A percentile compares a stretch with the other conserved stretches of the same genome.
phyloP scores from a whole-genome alignment of 2,329 filamentous ascomycete genomes.

The Fusarium verrucosum region DNA sequence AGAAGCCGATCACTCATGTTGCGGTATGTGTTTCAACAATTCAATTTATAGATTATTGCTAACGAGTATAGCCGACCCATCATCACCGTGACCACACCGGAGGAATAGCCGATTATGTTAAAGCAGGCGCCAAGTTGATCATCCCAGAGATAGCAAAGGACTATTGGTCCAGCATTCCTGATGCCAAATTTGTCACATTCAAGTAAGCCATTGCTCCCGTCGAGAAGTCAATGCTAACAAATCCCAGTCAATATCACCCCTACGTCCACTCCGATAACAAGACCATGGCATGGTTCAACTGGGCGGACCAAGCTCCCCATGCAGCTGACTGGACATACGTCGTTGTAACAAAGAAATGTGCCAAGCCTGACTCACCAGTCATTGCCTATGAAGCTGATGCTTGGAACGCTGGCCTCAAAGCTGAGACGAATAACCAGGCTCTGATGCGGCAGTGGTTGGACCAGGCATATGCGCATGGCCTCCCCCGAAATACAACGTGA shows the following conservation, averaged over 20 bases:
- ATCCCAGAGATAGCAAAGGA: conserved; percentile 10
- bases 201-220: background rate
- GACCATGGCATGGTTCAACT: conserved; percentile 18
- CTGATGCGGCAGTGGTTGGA: conserved; percentile 6
- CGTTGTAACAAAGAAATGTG: conserved; percentile 3
- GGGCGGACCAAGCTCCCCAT: conserved; percentile 15
- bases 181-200: conserved; percentile 11
- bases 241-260: conserved; percentile 11
- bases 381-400: background rate
- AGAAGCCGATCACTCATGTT: conserved; percentile 14
- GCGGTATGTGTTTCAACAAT: background rate
- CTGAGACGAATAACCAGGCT: background rate
- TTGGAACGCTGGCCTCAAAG: background rate
- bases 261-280: conserved; percentile 6
- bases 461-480: background rate
- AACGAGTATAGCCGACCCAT: conserved; percentile 8
- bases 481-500: background rate
- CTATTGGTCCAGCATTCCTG: conserved; percentile 20
- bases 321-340: conserved; percentile 24
- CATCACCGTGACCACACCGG: conserved; percentile 29
- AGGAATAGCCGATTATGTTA: conserved; percentile 8
- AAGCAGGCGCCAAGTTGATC: conserved; percentile 4
- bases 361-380: background rate
- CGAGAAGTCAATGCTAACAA: background rate
- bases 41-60: rapidly evolving